Conservation (phyloP, 2,329 filamentous ascomycete species). For the Hypoxylon sp. region DNA sequence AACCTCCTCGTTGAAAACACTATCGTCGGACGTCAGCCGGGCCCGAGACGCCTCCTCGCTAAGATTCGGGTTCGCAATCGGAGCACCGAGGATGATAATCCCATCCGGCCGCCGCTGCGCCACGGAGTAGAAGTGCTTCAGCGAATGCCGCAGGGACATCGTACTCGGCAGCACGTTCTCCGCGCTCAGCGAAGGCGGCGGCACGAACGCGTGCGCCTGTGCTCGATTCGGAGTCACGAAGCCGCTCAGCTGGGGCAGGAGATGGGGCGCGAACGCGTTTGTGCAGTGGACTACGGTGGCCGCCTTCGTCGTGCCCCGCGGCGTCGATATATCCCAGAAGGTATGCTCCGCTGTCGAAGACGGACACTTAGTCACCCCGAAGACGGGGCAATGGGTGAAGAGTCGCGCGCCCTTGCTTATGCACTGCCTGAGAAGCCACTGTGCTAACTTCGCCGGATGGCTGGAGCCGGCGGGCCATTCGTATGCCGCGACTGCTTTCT, state of each 20-base stretch:
- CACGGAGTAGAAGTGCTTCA: constrained; percentile 66
- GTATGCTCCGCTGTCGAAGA: constrained; percentile 34
- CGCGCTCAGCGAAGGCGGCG: constrained; percentile 56
- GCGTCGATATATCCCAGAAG: constrained; percentile 55
- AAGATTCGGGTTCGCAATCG: constrained; percentile 59
- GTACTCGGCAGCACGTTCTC: constrained; percentile 57
- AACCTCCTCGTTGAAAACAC: constrained; percentile 58
- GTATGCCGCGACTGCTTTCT: constrained; percentile 61
- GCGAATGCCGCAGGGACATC: constrained; percentile 62
- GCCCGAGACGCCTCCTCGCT: constrained; percentile 52
- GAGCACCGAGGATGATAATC: constrained; percentile 61
- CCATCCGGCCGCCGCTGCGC: constrained; percentile 62
- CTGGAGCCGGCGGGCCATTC: constrained; percentile 66
- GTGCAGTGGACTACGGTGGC: constrained; percentile 58
- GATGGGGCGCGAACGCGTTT: constrained; percentile 58
- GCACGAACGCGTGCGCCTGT: constrained; percentile 62
- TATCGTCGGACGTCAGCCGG: constrained; percentile 58
- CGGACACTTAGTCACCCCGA: constrained; percentile 46
- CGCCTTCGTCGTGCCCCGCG: constrained; percentile 53
- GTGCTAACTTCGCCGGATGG: constrained; percentile 65
- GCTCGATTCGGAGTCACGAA: constrained; percentile 61
- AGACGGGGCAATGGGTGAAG: constrained; percentile 62
- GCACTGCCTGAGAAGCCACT: constrained; percentile 61
- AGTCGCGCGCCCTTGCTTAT: constrained; percentile 58
- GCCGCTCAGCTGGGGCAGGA: constrained; percentile 55